These are phyloP conservation scores for Colletotrichum destructivum DNA, from an alignment of 2,329 filamentous ascomycete genomes.

Conservation along the genomic window DNA sequence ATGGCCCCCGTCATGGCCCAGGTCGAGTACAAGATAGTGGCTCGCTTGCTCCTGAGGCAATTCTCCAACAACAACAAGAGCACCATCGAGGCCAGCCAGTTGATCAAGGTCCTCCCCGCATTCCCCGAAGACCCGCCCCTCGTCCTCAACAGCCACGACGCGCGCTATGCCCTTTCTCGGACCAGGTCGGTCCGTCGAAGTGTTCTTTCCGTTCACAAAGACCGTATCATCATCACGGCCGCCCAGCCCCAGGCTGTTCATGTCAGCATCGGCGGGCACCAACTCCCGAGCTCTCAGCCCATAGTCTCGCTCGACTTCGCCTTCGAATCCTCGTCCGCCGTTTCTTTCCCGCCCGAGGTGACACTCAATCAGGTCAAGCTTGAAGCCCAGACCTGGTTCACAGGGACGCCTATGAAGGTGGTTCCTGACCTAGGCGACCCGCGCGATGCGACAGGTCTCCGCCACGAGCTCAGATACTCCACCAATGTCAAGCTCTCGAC, in stretches of 20 bases:
- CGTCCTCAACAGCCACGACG: conserved; percentile 62
- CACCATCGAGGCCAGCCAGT: conserved; percentile 58
- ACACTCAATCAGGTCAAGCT: conserved; percentile 65
- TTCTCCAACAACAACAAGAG: conserved; percentile 45
- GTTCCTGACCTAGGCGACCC: conserved; percentile 67
- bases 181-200: conserved; percentile 68
- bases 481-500: conserved; percentile 59
- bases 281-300: conserved; percentile 58
- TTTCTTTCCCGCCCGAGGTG: conserved; percentile 63
- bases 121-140: conserved; percentile 66
- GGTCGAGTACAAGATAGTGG: conserved; percentile 68
- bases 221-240: conserved; percentile 61
- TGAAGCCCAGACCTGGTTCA: conserved; percentile 67
- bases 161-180: conserved; percentile 64
- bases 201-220: conserved; percentile 65
- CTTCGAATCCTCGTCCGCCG: conserved; percentile 61
- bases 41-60: conserved; percentile 54
- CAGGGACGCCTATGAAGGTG: conserved; percentile 59
- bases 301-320: conserved; percentile 60
- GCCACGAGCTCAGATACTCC: conserved; percentile 61
- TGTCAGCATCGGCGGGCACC: conserved; percentile 63
- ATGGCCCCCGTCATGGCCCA: conserved; percentile 68
- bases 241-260: conserved; percentile 64
- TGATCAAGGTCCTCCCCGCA: conserved; percentile 67
- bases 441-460: conserved; percentile 50